Evolutionary conservation across 495 filamentous ascomycete genomes (phyloP).

Genomic region (Glutinoglossum americanum): DNA sequence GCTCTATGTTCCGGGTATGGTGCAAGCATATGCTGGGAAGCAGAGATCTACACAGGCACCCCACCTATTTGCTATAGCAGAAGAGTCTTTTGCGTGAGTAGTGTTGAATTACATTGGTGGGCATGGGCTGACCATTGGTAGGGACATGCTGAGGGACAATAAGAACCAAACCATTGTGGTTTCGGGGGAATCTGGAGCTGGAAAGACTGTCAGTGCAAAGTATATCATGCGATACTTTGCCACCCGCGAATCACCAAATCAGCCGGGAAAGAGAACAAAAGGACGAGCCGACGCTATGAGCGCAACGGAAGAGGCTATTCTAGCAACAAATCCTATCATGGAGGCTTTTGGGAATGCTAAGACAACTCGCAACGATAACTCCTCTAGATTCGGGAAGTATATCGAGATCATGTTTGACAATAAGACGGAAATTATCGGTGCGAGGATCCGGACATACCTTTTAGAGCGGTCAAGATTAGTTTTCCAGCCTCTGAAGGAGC

Average conservation of each 20-base stretch:
- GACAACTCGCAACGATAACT: slow-evolving; percentile 97
- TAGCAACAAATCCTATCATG: slow-evolving; percentile 98
- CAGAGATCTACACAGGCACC: slow-evolving; percentile 90
- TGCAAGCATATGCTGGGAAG: slow-evolving; percentile 96
- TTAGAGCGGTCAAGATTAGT: slow-evolving; percentile 89
- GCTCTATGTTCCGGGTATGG: slow-evolving; percentile 96
- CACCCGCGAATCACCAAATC: slow-evolving; percentile 83
- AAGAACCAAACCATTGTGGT: slow-evolving; percentile 98
- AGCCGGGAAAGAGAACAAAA: slow-evolving; percentile 56
- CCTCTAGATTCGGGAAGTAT: slow-evolving; percentile 96
- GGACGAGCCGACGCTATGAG: slow-evolving; percentile 77
- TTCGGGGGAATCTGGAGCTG: slow-evolving; percentile 93
- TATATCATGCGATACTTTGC: slow-evolving; percentile 99
- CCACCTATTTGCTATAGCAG: slow-evolving; percentile 95
- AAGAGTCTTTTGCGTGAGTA: slow-evolving; percentile 90
- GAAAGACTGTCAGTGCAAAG: slow-evolving; percentile 97
- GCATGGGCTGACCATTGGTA: slow-evolving; percentile 14
- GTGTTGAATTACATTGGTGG: not conserved
- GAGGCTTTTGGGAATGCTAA: slow-evolving; percentile 99
- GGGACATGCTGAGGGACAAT: slow-evolving; percentile 88
- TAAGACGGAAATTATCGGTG: slow-evolving; percentile 88
- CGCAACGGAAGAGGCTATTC: slow-evolving; percentile 93
- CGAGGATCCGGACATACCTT: slow-evolving; percentile 88
- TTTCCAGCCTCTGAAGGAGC: slow-evolving; percentile 93
- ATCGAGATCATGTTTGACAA: slow-evolving; percentile 99